phyloP scores from a whole-genome alignment of 768 basidiomycete genomes.

The Suillus brevipes region DNA sequence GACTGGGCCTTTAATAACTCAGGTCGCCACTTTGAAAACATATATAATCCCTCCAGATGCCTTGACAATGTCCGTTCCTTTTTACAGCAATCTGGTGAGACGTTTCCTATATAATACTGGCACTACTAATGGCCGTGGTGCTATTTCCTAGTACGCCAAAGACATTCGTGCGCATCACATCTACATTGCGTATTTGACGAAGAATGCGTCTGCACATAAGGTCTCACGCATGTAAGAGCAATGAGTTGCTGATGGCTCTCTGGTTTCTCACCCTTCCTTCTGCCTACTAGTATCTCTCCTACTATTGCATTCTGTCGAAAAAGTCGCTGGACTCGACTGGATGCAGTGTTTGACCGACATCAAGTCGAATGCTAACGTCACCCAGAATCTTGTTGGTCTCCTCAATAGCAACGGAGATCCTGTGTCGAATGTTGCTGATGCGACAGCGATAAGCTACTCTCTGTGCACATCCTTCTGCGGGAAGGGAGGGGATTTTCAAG shows the following conservation, averaged over 20 bases:
- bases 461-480: constrained; percentile 17
- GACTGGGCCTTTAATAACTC: not conserved
- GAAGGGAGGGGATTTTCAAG: constrained; percentile 11
- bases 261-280: not conserved
- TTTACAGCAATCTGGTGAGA: not conserved
- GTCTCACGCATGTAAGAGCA: not conserved
- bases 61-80: not conserved
- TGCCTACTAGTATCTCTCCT: not conserved
- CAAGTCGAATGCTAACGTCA: constrained; percentile 10
- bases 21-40: not conserved
- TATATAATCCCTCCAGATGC: not conserved
- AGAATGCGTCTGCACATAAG: not conserved
- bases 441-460: constrained; percentile 12
- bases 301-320: not conserved
- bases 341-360: constrained; percentile 16
- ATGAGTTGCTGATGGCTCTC: not conserved
- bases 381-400: constrained; percentile 2
- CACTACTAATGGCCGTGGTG: not conserved
- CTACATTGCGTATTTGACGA: not conserved
- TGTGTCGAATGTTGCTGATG: constrained; percentile 4
- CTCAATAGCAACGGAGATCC: constrained; percentile 3
- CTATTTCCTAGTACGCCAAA: not conserved
- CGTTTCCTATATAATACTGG: not conserved
- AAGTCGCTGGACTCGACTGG: constrained; percentile 8
- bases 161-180: not conserved